Evolutionary conservation across 2,329 filamentous ascomycete species (phyloP), one percentile per base, ranked within the genome.

Genomic region (Arthrobotrys pseudoclavata): DNA sequence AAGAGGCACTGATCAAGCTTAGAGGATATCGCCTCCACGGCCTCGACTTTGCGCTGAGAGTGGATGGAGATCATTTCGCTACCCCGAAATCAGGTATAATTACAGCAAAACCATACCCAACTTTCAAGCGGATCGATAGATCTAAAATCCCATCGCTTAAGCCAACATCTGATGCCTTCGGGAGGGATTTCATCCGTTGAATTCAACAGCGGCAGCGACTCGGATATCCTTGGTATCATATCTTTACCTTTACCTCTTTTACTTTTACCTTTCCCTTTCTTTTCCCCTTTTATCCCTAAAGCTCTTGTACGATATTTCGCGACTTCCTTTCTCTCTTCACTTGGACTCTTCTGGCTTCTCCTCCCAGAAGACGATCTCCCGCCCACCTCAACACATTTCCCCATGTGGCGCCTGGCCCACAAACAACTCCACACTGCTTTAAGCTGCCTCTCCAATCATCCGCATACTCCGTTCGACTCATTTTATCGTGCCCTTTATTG

Each of bases 11-110:
- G 4, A 13, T 53, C 10, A 31, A 34, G 13, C 50, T 53, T 6
- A 53, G 50, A 53, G 50, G 50, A 18, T 53, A 53, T 34, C 50
- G 50, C n/a, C 50, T 53, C 13, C 50, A 53, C 13, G 50, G 50
- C 15, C 15, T 53, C 10, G 50, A 53, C 7, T 53, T 53, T 18
- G 24, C 50, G 5, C 6, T 31, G 4, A 53, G 29, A 6, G 24
- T 53, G 3, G 26, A 34, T 29, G 26, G 15, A 40, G 12, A 57
- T 10, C 15, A 29, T 12, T 20, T 20, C 12, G 18, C 6, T n/a
- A 24, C 20, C 34, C 20, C 6, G 4, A 37, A 15, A 6, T 34
- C 55, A n/a, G 34, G 34, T 42, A 22, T 24, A 12, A 13, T 13
- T 50, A 12, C 55, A 3, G 12, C 34, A 60, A 34, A 29, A 9